Evolutionary conservation across 352 stramenopile genomes (phyloP).

Genomic region (Phytophthora sojae): DNA sequence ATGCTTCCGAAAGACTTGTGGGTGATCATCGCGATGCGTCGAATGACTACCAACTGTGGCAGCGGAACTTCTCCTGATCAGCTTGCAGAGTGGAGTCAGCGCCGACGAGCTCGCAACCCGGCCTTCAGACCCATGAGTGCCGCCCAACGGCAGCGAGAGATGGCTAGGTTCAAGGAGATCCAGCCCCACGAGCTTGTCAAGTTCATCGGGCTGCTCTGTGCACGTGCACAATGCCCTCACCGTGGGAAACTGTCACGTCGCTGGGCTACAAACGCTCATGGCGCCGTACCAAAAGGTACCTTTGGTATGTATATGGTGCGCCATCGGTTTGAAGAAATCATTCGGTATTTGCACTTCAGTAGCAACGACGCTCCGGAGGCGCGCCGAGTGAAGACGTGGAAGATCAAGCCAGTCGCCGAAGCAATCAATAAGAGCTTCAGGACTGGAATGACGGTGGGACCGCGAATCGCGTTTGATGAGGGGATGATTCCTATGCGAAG

Average conservation of each 20-base stretch:
- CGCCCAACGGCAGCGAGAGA: not conserved
- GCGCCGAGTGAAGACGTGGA: slow-evolving; percentile 3
- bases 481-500: slow-evolving; percentile 9
- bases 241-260: not conserved
- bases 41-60: not conserved
- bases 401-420: not conserved
- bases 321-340: not conserved
- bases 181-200: not conserved
- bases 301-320: slow-evolving; percentile 4
- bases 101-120: not conserved
- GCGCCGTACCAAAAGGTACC: slow-evolving; percentile 1
- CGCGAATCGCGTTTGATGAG: slow-evolving; percentile 3
- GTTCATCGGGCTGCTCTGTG: not conserved
- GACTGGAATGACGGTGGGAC: not conserved
- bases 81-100: not conserved
- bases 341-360: slow-evolving; percentile 5
- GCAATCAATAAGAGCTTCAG: not conserved
- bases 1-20: not conserved
- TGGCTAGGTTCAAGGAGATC: not conserved
- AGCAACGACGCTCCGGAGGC: not conserved
- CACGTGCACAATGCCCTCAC: not conserved
- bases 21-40: not conserved
- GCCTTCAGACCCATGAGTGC: not conserved
- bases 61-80: not conserved
- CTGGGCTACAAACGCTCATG: not conserved